Evolutionary conservation across 2,329 filamentous ascomycete species (phyloP).

Genomic region (Paraconiothyrium sp.): DNA sequence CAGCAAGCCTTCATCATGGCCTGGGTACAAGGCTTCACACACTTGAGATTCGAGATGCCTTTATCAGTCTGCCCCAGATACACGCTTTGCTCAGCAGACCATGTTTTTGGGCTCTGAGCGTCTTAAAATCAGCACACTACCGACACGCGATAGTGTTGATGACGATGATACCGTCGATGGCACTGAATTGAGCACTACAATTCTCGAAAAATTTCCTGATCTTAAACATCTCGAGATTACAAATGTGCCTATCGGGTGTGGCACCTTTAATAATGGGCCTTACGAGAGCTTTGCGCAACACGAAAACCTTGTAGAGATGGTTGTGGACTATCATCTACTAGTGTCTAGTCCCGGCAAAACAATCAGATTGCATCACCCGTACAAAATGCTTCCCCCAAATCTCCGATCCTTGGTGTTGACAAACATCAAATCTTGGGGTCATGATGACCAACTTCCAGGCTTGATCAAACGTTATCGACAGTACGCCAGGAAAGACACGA

Average conservation of each 20-base stretch:
- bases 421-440: not conserved
- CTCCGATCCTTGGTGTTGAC: not conserved
- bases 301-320: not conserved
- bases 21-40: not conserved
- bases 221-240: not conserved
- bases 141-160: no score
- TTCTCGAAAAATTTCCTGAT: not conserved
- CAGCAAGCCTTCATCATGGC: not conserved
- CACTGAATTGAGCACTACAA: not conserved
- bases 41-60: not conserved
- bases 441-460: not conserved
- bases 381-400: not conserved
- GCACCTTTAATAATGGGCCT: no score
- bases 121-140: not conserved
- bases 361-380: not conserved
- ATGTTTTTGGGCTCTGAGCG: not conserved
- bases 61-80: not conserved
- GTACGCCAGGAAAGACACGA: no score
- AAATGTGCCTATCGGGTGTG: no score
- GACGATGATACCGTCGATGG: not conserved
- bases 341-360: not conserved
- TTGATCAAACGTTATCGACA: not conserved
- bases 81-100: not conserved
- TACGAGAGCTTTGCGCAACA: no score
- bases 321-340: not conserved